Conservation (phyloP, 768 basidiomycete species). For the Serendipita sp. region DNA sequence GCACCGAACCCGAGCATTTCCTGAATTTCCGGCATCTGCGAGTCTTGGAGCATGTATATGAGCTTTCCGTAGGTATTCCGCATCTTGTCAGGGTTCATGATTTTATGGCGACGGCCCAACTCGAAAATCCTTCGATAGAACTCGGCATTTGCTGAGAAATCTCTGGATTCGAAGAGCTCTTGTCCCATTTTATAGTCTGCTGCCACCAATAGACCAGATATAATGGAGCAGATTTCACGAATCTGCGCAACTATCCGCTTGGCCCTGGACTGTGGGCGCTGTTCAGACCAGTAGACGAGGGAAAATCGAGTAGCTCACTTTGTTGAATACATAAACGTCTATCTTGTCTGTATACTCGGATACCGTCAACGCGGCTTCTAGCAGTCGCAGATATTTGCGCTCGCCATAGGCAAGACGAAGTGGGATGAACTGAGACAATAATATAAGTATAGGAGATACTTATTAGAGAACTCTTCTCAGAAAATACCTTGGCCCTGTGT, state of each 20-base stretch:
- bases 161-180: constrained; percentile 65
- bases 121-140: constrained; percentile 44
- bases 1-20: constrained; percentile 69
- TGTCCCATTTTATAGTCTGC: constrained; percentile 85
- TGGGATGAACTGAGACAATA: constrained; percentile 62
- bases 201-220: constrained; percentile 67
- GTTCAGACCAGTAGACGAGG: constrained; percentile 34
- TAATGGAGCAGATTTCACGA: constrained; percentile 72
- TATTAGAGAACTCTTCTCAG: constrained; percentile 53
- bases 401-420: constrained; percentile 58
- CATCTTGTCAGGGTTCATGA: constrained; percentile 90
- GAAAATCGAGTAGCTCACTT: neutral
- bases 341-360: constrained; percentile 87
- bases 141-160: constrained; percentile 63
- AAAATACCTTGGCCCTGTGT: constrained; percentile 40
- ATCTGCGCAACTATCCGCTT: constrained; percentile 80
- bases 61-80: constrained; percentile 76
- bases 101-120: constrained; percentile 51
- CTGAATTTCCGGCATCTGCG: constrained; percentile 67
- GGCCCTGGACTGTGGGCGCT: constrained; percentile 54
- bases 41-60: constrained; percentile 75
- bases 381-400: constrained; percentile 69
- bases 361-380: constrained; percentile 71
- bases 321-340: constrained; percentile 28
- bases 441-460: constrained; percentile 53